Percentiles rank a stretch among this genome's conserved stretches.
phyloP scores from a whole-genome alignment of 2,329 filamentous ascomycete species.

The Didymella keratinophila region DNA sequence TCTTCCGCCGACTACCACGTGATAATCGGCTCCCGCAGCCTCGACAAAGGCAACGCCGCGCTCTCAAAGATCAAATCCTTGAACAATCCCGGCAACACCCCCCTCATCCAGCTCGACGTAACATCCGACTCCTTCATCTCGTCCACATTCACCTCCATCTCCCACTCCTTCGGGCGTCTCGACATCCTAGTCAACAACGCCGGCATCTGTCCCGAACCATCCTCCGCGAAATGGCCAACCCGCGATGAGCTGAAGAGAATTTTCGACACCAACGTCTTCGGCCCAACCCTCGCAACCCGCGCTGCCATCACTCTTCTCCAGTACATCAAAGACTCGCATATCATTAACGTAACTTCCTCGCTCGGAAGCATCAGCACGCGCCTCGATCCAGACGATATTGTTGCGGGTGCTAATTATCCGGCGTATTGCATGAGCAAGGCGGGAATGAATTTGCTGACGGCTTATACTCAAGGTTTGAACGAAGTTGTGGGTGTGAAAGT shows the following conservation, averaged over 20 bases:
- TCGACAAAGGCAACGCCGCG: conserved; percentile 42
- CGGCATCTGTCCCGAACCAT: conserved; percentile 57
- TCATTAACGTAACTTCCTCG: neutral
- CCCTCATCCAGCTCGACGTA: conserved; percentile 47
- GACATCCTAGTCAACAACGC: conserved; percentile 91
- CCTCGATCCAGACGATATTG: conserved; percentile 11
- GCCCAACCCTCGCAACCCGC: neutral
- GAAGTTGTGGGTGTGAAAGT: conserved; percentile 32
- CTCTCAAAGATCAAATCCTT: conserved; percentile 37
- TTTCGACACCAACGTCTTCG: conserved; percentile 10
- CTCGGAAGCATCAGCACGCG: conserved; percentile 1
- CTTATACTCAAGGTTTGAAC: conserved; percentile 50
- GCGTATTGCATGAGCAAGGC: conserved; percentile 35
- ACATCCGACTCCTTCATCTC: conserved; percentile 44
- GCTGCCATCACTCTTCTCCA: conserved; percentile 16
- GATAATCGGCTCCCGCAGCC: conserved; percentile 41
- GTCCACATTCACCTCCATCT: conserved; percentile 42
- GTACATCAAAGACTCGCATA: neutral
- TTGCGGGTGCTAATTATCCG: conserved; percentile 1
- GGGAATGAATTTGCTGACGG: conserved; percentile 39
- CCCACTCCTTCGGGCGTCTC: conserved; percentile 53
- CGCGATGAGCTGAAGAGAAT: neutral
- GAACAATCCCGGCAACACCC: conserved; percentile 40
- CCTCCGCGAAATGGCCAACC: neutral
- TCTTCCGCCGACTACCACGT: conserved; percentile 31